These are phyloP conservation scores for Vanderwaltozyma verrucispora DNA, from an alignment of 805 yeast genomes.

Conservation along the genomic window DNA sequence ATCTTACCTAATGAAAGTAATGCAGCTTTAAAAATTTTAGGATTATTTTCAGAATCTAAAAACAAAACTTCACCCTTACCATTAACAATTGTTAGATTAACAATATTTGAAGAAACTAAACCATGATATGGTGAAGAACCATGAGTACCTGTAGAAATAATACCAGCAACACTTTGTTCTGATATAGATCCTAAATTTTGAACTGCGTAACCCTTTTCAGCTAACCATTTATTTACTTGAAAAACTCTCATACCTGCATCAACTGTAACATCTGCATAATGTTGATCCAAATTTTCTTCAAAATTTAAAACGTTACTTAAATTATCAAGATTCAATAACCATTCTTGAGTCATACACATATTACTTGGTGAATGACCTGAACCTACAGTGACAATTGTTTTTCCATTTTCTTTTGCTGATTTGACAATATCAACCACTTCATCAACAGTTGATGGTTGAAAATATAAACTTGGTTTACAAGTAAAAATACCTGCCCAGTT, in stretches of 20 bases:
- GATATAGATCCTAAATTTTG: constrained; percentile 91
- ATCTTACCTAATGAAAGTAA: constrained; percentile 80
- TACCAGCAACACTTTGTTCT: constrained; percentile 92
- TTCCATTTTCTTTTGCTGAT: constrained; percentile 46
- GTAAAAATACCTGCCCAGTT: constrained; percentile 86
- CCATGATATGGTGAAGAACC: constrained; percentile 95
- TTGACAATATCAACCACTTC: constrained; percentile 59
- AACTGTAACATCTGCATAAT: constrained; percentile 82
- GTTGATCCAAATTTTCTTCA: constrained; percentile 42
- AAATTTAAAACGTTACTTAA: constrained; percentile 46
- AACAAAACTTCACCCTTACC: constrained; percentile 61
- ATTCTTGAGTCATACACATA: constrained; percentile 75
- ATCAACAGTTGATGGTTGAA: constrained; percentile 66
- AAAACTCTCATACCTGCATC: constrained; percentile 83
- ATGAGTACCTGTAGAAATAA: constrained; percentile 93
- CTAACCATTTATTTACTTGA: constrained; percentile 61
- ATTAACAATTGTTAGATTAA: constrained; percentile 61
- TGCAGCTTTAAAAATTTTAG: constrained; percentile 70
- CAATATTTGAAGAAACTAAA: constrained; percentile 77
- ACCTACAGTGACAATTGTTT: constrained; percentile 77
- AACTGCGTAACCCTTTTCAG: constrained; percentile 57
- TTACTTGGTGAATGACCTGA: constrained; percentile 94
- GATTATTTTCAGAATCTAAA: constrained; percentile 41
- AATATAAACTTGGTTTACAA: constrained; percentile 64
- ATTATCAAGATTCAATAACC: constrained; percentile 81